Conservation (phyloP, 169 alveolate genomes). For the Ichthyophthirius multifiliis region DNA sequence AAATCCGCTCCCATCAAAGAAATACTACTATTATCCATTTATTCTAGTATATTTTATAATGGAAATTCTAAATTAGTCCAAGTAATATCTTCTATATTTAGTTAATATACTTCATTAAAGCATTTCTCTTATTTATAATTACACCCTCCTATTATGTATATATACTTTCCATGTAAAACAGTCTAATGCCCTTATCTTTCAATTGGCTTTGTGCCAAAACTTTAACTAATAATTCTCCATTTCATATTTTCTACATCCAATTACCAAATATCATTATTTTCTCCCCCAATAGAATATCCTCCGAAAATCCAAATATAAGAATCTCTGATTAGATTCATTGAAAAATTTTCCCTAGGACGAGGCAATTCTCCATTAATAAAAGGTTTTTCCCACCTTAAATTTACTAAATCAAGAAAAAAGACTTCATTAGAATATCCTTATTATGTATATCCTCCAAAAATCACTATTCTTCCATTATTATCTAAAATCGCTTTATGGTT, state of each 20-base stretch:
- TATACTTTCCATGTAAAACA: conserved; percentile 24
- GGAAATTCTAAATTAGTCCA: background rate
- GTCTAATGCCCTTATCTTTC: conserved; percentile 26
- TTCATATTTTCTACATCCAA: conserved; percentile 21
- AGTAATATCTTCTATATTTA: background rate
- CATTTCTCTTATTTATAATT: conserved; percentile 18
- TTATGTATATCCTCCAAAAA: conserved; percentile 52
- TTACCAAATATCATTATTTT: conserved; percentile 31
- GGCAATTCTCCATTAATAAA: conserved; percentile 29
- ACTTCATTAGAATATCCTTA: conserved; percentile 49
- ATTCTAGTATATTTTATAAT: background rate
- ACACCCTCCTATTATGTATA: conserved; percentile 33
- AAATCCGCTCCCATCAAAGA: background rate
- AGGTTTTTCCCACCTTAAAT: conserved; percentile 43
- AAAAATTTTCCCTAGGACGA: conserved; percentile 25
- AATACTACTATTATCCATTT: background rate
- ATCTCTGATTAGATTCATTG: conserved; percentile 1
- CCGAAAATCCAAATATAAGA: conserved; percentile 42
- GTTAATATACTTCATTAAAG: conserved; percentile 20
- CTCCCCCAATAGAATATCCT: conserved; percentile 27
- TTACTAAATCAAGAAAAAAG: conserved; percentile 40
- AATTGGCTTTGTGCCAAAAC: conserved; percentile 17
- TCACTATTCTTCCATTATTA: conserved; percentile 20
- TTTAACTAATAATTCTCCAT: background rate
- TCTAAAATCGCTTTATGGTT: conserved; percentile 39